These are phyloP conservation scores for Carex scoparia DNA, from an alignment of 176 grass and related monocot species.

Conservation along the genomic window DNA sequence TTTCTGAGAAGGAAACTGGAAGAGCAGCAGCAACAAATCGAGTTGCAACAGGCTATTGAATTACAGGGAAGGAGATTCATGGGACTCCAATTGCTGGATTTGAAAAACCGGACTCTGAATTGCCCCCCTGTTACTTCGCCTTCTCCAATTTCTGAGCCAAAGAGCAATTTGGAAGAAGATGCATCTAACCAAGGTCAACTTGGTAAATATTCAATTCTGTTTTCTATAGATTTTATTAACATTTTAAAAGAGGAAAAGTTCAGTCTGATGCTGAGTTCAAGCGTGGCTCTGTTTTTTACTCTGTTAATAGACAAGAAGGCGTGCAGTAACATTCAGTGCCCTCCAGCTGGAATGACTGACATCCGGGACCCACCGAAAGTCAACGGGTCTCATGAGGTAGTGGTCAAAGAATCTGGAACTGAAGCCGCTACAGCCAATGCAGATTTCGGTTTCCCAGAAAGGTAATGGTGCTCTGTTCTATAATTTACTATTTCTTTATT, in stretches of 20 bases:
- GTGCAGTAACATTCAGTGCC: constrained; percentile 22
- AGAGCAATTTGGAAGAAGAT: constrained; percentile 33
- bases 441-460: constrained; percentile 56
- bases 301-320: constrained; percentile 44
- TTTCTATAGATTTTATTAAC: neutral
- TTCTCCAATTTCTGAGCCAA: constrained; percentile 22
- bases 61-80: constrained; percentile 51
- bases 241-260: constrained; percentile 1
- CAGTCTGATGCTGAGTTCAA: neutral
- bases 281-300: constrained; percentile 15
- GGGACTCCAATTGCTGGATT: constrained; percentile 55
- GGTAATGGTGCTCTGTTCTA: constrained; percentile 38
- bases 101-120: constrained; percentile 36
- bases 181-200: constrained; percentile 37
- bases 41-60: constrained; percentile 70
- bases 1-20: constrained; percentile 65
- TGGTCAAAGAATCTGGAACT: constrained; percentile 40
- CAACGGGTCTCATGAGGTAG: constrained; percentile 36
- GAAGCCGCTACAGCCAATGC: constrained; percentile 27
- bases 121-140: constrained; percentile 2
- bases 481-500: constrained; percentile 10
- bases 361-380: constrained; percentile 29
- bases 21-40: constrained; percentile 54
- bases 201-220: neutral
- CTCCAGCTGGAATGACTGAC: constrained; percentile 13